Evolutionary conservation across 2,329 filamentous ascomycete species (phyloP).

Genomic region (Rhynchosporium graminicola): DNA sequence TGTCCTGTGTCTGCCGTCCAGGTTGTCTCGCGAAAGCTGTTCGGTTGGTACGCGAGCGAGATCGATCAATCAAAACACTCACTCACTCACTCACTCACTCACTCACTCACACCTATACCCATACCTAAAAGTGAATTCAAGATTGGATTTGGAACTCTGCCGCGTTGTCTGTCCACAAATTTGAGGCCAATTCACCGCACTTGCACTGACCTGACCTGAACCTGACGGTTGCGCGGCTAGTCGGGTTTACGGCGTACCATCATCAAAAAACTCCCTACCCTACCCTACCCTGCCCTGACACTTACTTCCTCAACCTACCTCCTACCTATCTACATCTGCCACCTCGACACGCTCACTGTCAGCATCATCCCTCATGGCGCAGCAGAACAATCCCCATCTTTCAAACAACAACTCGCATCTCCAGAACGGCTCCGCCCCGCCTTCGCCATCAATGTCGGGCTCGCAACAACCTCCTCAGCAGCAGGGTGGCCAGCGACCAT

Average conservation of each 20-base stretch:
- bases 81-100: too few species aligned
- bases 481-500: conserved; percentile 32
- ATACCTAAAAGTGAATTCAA: neutral
- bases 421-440: conserved; percentile 38
- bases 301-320: neutral
- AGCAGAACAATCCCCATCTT: conserved; percentile 38
- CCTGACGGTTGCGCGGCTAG: conserved; percentile 1
- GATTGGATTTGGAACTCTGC: neutral
- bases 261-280: too few species aligned
- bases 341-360: conserved; percentile 5
- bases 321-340: neutral
- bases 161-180: neutral
- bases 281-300: too few species aligned
- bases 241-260: conserved; percentile 1
- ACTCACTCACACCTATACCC: too few species aligned
- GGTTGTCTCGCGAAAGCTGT: conserved; percentile 8
- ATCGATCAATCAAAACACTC: too few species aligned
- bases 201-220: neutral
- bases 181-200: neutral
- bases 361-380: conserved; percentile 31
- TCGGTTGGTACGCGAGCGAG: neutral
- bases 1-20: too few species aligned
- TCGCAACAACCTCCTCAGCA: conserved; percentile 33
- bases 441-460: conserved; percentile 41
- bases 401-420: conserved; percentile 29